Evolutionary conservation across 495 filamentous ascomycete species (phyloP).

Genomic region (Haplographium delicatum): DNA sequence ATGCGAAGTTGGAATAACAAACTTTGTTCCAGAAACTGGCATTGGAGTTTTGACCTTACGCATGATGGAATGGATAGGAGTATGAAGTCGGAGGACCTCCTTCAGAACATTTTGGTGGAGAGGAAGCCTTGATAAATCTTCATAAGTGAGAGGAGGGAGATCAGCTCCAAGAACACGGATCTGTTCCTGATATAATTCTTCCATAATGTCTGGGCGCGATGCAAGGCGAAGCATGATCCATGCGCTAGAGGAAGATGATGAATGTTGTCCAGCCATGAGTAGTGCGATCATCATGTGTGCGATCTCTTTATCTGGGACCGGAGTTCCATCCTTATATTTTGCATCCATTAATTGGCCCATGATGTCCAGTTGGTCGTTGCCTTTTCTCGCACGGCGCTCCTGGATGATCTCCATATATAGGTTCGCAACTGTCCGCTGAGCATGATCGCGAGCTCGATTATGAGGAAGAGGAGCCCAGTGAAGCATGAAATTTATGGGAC

Average conservation of each 20-base stretch:
- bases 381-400: slow-evolving; percentile 47
- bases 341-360: slow-evolving; percentile 80
- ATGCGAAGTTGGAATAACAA: slow-evolving; percentile 69
- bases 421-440: slow-evolving; percentile 68
- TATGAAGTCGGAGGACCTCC: slow-evolving; percentile 75
- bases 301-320: slow-evolving; percentile 71
- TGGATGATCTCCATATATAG: slow-evolving; percentile 76
- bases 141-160: slow-evolving; percentile 59
- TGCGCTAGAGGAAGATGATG: slow-evolving; percentile 70
- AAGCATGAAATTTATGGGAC: slow-evolving; percentile 77
- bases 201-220: slow-evolving; percentile 63
- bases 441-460: slow-evolving; percentile 72
- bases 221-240: slow-evolving; percentile 82
- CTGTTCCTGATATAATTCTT: slow-evolving; percentile 75
- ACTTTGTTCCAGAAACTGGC: slow-evolving; percentile 71
- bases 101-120: slow-evolving; percentile 67
- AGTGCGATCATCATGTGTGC: slow-evolving; percentile 92
- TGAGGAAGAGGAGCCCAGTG: slow-evolving; percentile 83
- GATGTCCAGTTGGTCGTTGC: slow-evolving; percentile 59
- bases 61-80: slow-evolving; percentile 81
- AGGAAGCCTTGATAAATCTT: slow-evolving; percentile 62
- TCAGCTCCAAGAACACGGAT: slow-evolving; percentile 53
- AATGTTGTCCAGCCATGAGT: slow-evolving; percentile 87
- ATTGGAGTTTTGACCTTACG: slow-evolving; percentile 78
- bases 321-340: slow-evolving; percentile 66